Evolutionary conservation across 2,329 filamentous ascomycete genomes (phyloP).

Genomic region (Colletotrichum sp.): DNA sequence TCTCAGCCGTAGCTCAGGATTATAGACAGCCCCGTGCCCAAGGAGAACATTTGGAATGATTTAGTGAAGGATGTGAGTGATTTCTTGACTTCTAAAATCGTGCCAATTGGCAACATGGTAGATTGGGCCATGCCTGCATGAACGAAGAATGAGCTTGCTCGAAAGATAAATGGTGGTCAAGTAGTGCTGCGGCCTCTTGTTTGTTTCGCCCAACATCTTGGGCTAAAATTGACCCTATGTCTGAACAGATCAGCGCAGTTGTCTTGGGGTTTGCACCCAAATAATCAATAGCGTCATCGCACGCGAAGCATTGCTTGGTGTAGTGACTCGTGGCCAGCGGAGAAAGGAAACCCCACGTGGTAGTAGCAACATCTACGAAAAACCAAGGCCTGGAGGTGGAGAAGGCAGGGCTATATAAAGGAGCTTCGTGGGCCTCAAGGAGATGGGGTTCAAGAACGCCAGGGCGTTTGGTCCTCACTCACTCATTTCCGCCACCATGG

Average conservation of each 20-base stretch:
- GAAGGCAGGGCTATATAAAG: not conserved
- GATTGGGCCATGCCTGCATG: not conserved
- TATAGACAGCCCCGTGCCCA: not conserved
- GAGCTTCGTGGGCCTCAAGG: not conserved
- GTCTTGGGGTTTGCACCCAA: accelerated
- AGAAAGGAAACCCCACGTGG: not conserved
- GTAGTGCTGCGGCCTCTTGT: not conserved
- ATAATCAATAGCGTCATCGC: not conserved
- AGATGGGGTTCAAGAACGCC: not conserved
- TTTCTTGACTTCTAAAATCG: not conserved
- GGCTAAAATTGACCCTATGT: accelerated
- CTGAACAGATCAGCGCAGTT: accelerated
- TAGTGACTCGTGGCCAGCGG: not conserved
- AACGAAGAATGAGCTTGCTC: not conserved
- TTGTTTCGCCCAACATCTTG: not conserved
- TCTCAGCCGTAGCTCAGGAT: not conserved
- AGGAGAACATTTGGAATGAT: not conserved
- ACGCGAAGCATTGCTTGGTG: not conserved
- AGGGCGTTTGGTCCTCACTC: not conserved
- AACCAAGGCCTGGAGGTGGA: not conserved
- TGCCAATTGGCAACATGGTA: not conserved
- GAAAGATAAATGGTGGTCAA: not conserved
- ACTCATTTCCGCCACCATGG: not conserved
- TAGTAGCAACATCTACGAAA: not conserved
- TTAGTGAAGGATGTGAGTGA: not conserved